phyloP scores from a whole-genome alignment of 345 rosid species.

The Populus tremula region DNA sequence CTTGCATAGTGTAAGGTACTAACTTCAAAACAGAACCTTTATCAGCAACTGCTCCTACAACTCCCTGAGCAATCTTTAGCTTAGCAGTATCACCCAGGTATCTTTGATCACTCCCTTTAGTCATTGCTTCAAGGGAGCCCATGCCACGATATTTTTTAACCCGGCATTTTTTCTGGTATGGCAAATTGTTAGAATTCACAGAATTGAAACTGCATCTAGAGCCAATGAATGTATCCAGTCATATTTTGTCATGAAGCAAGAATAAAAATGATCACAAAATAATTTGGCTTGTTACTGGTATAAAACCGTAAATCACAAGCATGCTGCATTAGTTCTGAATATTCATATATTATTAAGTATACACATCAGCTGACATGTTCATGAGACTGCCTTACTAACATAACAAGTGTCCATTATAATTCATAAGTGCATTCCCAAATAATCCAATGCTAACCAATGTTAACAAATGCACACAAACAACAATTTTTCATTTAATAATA shows the following conservation, averaged over 20 bases:
- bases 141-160: constrained; percentile 86
- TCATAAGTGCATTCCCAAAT: not conserved
- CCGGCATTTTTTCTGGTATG: constrained; percentile 51
- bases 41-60: constrained; percentile 91
- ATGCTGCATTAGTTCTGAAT: not conserved
- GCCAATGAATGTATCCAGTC: not conserved
- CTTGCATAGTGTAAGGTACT: constrained; percentile 89
- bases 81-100: constrained; percentile 79
- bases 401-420: not conserved
- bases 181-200: constrained; percentile 4
- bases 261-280: not conserved
- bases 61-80: constrained; percentile 98
- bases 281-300: not conserved
- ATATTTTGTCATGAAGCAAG: not conserved
- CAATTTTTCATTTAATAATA: not conserved
- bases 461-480: not conserved
- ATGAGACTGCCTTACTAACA: not conserved
- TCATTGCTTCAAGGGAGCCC: constrained; percentile 99
- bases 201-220: not conserved
- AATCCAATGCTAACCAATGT: not conserved
- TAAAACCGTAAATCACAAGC: not conserved
- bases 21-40: constrained; percentile 86
- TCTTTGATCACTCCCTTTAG: constrained; percentile 90
- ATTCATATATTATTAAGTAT: not conserved
- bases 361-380: not conserved